Evolutionary conservation across 192 early-diverging fungal genomes (phyloP), one percentile per base, ranked within the genome.

Genomic region (Radiomyces spectabilis): DNA sequence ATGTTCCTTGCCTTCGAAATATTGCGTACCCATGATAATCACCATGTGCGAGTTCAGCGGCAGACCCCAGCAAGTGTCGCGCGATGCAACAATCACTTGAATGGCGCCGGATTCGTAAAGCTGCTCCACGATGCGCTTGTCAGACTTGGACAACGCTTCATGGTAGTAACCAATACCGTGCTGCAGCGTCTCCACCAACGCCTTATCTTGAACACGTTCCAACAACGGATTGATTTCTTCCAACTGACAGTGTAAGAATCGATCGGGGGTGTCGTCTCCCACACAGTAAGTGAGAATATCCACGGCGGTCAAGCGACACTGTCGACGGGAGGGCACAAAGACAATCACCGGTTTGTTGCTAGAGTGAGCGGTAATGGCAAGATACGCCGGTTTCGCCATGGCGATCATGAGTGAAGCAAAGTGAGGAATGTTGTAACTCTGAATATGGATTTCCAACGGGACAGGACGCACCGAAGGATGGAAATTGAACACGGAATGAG

Each of bases 371-470:
- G 79, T 86, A 21, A 93, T 78, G 22, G 89, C 84, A 12, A 81
- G 66, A 61, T 91, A 94, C 0, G 87, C 80, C 5, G 95, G 91
- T 57, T 92, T 86, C 24, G 75, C 79, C 84, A 97, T 94, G 5
- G 97, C 88, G 10, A 92, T 77, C 94, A 99, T 97, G 34, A 94
- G 75, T 41, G 92, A 94, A 16, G 93, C 83, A 78, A 94, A 96
- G 67, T 98, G 94, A 52, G 88, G 80, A 40, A 94, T 82, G 12
- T 76, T 87, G 67, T 87, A 95, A 7, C 92, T 87, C 62, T 95
- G 92, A 62, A 99, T 94, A 45, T 87, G 86, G 40, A 97, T 91
- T 66, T 97, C 95, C 53, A 99, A 71, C 12, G 97, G 94, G 33
- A 95, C 82, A 19, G 94, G 88, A 1, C 97, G 82, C 13, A 97